Evolutionary conservation across 2,329 filamentous ascomycete species (phyloP).

Genomic region (Verticillium alfalfae): DNA sequence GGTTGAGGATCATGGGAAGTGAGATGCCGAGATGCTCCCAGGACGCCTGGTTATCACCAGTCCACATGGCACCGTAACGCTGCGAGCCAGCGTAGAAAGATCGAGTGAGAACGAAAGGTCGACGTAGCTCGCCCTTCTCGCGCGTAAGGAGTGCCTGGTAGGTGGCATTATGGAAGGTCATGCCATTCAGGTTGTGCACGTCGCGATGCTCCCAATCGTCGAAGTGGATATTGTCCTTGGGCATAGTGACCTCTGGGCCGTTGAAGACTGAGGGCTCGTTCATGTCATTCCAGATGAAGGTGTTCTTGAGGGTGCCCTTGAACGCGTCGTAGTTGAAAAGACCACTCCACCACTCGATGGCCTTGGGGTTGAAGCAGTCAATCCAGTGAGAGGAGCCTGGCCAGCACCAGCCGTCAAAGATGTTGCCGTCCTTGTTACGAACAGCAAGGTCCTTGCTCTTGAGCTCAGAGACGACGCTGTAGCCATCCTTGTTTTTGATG

Average conservation of each 20-base stretch:
- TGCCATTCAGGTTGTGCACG: constrained; percentile 89
- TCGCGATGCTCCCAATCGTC: constrained; percentile 96
- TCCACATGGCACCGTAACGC: constrained; percentile 94
- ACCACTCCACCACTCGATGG: constrained; percentile 82
- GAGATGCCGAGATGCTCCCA: constrained; percentile 89
- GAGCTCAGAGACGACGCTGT: constrained; percentile 71
- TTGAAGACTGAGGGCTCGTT: constrained; percentile 99
- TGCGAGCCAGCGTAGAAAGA: constrained; percentile 91
- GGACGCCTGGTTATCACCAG: constrained; percentile 89
- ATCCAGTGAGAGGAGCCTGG: constrained; percentile 95
- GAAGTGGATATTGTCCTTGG: constrained; percentile 92
- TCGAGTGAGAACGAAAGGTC: constrained; percentile 89
- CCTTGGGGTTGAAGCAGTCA: constrained; percentile 91
- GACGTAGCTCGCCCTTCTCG: constrained; percentile 76
- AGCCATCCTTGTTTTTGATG: constrained; percentile 86
- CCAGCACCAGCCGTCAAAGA: constrained; percentile 98
- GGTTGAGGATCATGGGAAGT: constrained; percentile 88
- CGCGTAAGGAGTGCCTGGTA: constrained; percentile 78
- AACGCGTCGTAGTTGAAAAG: constrained; percentile 87
- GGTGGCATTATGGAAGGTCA: constrained; percentile 94
- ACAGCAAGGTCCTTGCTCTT: constrained; percentile 79
- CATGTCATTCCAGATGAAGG: constrained; percentile 99
- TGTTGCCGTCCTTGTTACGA: constrained; percentile 81
- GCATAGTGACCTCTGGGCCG: constrained; percentile 96
- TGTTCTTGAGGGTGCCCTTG: constrained; percentile 79